Conservation (phyloP, 805 yeast genomes). For the Candida bentonensis region DNA sequence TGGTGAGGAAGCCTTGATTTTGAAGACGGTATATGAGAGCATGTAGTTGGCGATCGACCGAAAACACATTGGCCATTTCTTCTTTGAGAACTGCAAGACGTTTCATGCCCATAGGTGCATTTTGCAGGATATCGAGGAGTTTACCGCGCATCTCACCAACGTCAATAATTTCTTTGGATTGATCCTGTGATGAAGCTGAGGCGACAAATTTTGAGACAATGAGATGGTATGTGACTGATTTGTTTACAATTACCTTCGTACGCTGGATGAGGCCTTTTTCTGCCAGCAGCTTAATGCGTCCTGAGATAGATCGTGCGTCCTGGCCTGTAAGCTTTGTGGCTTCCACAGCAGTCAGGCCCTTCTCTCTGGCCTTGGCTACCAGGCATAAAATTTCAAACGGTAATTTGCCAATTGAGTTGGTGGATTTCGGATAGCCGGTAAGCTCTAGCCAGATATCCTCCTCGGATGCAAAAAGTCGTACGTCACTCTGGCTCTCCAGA, state of each 20-base stretch:
- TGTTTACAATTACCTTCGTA: background rate
- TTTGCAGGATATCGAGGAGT: background rate
- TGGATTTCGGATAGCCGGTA: constrained; percentile 20
- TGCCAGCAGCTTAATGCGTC: constrained; percentile 20
- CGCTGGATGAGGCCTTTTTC: constrained; percentile 22
- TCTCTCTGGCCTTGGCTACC: constrained; percentile 26
- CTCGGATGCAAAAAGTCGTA: constrained; percentile 17
- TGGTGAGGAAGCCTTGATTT: background rate
- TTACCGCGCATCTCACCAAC: background rate
- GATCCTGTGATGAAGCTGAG: too few relatives aligned
- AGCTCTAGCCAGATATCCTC: constrained; percentile 23
- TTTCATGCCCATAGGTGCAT: background rate
- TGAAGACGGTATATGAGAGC: background rate
- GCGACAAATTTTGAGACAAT: background rate
- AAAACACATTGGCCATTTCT: background rate
- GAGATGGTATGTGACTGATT: background rate
- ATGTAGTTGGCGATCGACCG: background rate
- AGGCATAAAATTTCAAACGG: constrained; percentile 26
- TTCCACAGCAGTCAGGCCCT: constrained; percentile 24
- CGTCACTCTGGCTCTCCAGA: background rate
- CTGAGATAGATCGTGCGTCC: constrained; percentile 26
- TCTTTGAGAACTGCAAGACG: background rate
- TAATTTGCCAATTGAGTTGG: constrained; percentile 19
- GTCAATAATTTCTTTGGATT: background rate
- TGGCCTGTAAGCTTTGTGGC: constrained; percentile 24